Evolutionary conservation across 495 filamentous ascomycete species (phyloP).

Genomic region (Pseudevernia furfuracea): DNA sequence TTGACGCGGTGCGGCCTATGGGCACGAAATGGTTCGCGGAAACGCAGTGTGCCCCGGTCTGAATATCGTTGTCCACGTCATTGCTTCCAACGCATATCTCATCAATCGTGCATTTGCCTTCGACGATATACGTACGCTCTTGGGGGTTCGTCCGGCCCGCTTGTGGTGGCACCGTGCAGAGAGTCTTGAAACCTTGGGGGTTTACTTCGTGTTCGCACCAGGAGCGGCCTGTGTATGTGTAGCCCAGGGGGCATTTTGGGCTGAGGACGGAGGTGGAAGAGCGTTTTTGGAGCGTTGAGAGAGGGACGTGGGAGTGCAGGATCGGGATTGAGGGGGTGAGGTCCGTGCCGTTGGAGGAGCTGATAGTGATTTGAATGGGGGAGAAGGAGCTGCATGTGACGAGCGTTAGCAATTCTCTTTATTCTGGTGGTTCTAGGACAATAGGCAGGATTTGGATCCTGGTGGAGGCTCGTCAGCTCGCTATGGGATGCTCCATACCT

Average conservation of each 20-base stretch:
- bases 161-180: not conserved
- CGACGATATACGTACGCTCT: not conserved
- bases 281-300: not conserved
- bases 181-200: not conserved
- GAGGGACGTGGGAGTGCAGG: not conserved
- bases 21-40: not conserved
- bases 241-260: not conserved
- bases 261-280: not conserved
- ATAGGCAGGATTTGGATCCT: not conserved
- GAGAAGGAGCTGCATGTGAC: not conserved
- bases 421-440: not conserved
- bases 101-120: not conserved
- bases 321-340: not conserved
- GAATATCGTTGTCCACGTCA: not conserved
- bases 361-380: not conserved
- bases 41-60: not conserved
- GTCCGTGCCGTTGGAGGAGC: constrained; percentile 7
- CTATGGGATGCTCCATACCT: not conserved
- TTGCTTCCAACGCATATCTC: constrained; percentile 8
- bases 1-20: not conserved
- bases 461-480: not conserved
- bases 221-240: not conserved
- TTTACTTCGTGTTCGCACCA: not conserved
- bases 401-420: not conserved
- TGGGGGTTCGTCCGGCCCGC: not conserved